phyloP scores from a whole-genome alignment of 1,139 yeast genomes.

The Kluyveromyces marxianus region DNA sequence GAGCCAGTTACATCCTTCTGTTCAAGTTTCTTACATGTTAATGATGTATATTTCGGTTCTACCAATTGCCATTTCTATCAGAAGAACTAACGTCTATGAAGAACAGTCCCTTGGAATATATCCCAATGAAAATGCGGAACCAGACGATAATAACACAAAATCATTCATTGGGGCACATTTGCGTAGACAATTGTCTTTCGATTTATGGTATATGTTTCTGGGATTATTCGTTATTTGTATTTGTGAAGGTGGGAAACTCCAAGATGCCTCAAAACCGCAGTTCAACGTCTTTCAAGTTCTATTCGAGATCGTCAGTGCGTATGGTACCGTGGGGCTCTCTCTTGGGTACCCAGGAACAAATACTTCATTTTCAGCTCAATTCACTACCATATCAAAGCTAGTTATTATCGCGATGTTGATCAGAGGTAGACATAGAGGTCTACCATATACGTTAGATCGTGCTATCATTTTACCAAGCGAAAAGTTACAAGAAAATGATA shows the following conservation, averaged over 20 bases:
- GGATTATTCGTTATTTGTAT: conserved; percentile 83
- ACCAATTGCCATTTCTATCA: conserved; percentile 91
- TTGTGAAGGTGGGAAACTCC: conserved; percentile 64
- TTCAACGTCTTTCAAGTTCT: conserved; percentile 67
- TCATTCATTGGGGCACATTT: conserved; percentile 82
- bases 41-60: conserved; percentile 98
- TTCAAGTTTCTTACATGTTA: conserved; percentile 85
- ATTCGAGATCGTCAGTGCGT: conserved; percentile 90
- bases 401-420: conserved; percentile 84
- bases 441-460: conserved; percentile 88
- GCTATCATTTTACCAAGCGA: conserved; percentile 85
- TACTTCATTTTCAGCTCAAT: conserved; percentile 67
- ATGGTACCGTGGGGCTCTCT: conserved; percentile 91
- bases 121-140: conserved; percentile 24
- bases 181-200: conserved; percentile 86
- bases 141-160: conserved; percentile 28
- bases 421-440: conserved; percentile 94
- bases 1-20: conserved; percentile 72
- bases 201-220: conserved; percentile 85
- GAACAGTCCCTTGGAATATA: conserved; percentile 91
- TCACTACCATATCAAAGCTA: conserved; percentile 67
- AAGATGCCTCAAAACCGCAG: conserved; percentile 36
- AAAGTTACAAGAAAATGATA: conserved; percentile 60
- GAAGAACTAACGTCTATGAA: conserved; percentile 95
- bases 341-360: conserved; percentile 66